Base-by-base conservation (phyloP, 2,329 filamentous ascomycete species). In the Clonostachys rhizophaga region DNA sequence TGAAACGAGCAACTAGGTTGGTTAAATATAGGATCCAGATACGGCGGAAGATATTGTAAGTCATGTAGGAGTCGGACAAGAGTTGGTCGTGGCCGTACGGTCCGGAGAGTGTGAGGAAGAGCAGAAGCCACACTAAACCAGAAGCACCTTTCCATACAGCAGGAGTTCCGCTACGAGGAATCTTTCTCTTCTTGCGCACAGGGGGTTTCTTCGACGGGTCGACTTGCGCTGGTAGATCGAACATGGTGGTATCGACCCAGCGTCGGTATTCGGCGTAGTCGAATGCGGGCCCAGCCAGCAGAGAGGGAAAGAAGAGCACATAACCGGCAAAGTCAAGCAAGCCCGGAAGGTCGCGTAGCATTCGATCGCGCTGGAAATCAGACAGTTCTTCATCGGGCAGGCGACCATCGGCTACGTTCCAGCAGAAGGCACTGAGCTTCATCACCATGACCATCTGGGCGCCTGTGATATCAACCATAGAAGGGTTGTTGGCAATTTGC, bases 391-490 rank as follows among this genome's bases (percentile, higher is more conserved):
- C 78, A 16, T 86, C 82, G 4, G 89, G 84, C 17, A 95, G 76
- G 49, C 86, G 83, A 17, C 94, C 95, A 64, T 99, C 94, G 58
- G 94, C 91, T 9, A 97, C 86, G 62, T 97, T 97, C 94, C 94
- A 99, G 71, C 90, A 95, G 62, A 99, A 99, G 6, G 92, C 88
- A 18, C 85, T 90, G 35, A 99, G 81, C 68, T 99, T 99, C 90
- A 99, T 99, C 52, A 97, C 86, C 56, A 97, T 71, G 34, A 99
- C 94, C 94, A 99, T 99, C 67, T 99, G 94, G 2, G 92, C 91
- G 39, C 87, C 91, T 1, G 92, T 96, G 55, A 99, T 91, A 64
- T 99, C 94, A 49, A 96, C 76, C 2, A 71, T 68, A 37, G 79
- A 75, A 0, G 88, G 81, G 51, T 82, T 76, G 55, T 87, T 76